Base-by-base conservation (phyloP, 768 basidiomycete genomes). In the Pleurotus cornucopiae region DNA sequence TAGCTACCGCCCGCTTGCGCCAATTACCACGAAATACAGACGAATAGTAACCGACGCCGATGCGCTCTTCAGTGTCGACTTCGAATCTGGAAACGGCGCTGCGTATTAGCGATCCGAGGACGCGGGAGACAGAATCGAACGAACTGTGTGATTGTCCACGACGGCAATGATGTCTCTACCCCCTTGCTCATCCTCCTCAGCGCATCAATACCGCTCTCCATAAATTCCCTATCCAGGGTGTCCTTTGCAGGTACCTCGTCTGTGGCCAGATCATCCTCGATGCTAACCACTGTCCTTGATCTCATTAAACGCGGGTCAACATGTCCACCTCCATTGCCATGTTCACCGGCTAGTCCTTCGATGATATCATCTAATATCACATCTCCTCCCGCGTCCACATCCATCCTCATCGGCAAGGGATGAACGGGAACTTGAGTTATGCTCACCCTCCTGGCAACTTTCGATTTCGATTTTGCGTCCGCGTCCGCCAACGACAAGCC, bases 11-110 rank as follows among this genome's bases (percentile, higher is more conserved):
- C 18, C 76, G 75, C 2, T 76, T 79, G 37, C 81, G 76, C 90
- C 91, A 94, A 9, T 70, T 77, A 0, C 90, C 91, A n/a, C 76
- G 75, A 68, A 86, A 91, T 5, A 93, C 89, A 54, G 86, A 81
- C 11, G 87, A 87, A 71, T 91, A 89, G 69, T 81, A 85, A 0
- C 91, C 90, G 16, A 82, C 63, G 3, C 89, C 86, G 57, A 94
- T 84, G 65, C 83, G 80, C 55, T 75, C 71, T 38, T 85, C 85
- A 2, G 83, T 79, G 55, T 87, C 85, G 34, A 93, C 80, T 69
- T 94, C 92, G 62, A 88, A 89, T 51, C 82, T 83, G 47, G 49
- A 60, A 54, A 34, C 45, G 54, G 34, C 46, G 30, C 37, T 26
- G 47, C 60, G 37, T 43, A 25, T 23, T 43, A 20, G 45, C 9